Conservation (phyloP, 768 basidiomycete species). For the Suillus occidentalis region DNA sequence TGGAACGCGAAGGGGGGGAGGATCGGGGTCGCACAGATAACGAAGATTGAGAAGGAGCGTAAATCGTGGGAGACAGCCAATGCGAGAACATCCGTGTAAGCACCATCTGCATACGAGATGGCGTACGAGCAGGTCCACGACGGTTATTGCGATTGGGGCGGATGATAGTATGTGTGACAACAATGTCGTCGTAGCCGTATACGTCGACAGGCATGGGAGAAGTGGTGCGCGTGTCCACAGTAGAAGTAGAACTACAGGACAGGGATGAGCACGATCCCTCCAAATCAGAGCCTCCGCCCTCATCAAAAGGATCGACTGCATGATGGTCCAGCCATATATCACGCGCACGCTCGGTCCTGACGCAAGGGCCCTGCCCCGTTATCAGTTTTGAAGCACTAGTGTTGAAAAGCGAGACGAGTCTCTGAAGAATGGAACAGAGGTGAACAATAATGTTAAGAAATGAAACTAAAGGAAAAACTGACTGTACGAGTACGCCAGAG, state of each 20-base stretch:
- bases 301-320: conserved; percentile 28
- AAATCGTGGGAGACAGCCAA: no score
- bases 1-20: conserved; percentile 19
- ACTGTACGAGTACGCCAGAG: conserved; percentile 15
- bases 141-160: no score
- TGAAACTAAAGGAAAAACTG: conserved; percentile 9
- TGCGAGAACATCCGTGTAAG: no score
- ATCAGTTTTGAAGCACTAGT: conserved; percentile 12
- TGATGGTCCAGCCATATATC: conserved; percentile 32
- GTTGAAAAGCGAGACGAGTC: conserved; percentile 11
- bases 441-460: conserved; percentile 19
- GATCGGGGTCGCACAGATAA: conserved; percentile 2
- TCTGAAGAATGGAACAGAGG: conserved; percentile 18
- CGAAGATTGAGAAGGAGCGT: no score
- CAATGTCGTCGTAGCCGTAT: no score
- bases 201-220: no score
- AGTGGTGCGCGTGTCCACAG: no score
- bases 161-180: no score
- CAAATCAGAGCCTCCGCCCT: not conserved
- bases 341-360: not conserved
- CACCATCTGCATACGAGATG: no score
- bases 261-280: not conserved
- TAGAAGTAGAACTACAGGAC: not conserved
- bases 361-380: conserved; percentile 29
- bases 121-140: no score